Base-by-base conservation (phyloP, 2,329 filamentous ascomycete genomes). In the Colletotrichum sp. region DNA sequence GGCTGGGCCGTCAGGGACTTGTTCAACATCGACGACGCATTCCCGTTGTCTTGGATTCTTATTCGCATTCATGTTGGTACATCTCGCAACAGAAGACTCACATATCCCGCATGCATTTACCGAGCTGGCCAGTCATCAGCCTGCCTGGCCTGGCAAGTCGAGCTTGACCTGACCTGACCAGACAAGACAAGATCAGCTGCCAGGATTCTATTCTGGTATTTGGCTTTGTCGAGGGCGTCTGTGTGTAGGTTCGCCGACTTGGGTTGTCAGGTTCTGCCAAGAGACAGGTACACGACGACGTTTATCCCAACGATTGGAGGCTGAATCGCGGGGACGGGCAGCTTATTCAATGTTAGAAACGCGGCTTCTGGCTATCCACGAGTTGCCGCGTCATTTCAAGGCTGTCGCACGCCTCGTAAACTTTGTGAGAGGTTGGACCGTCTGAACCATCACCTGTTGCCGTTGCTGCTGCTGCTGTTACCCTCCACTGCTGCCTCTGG, bases 361-460 rank as follows among this genome's bases (percentile, higher is more conserved):
- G 62, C 33, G 43, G 33, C 18, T 72, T 29, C 31, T 38, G 33
- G 8, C n/a, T 24, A 12, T 63, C 57, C 70, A 34, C n/a, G 33
- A 13, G 18, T 21, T 43, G 70, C 70, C 65, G 70, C 70, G 70
- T 69, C 64, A 72, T 55, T 55, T 24, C 65, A 57, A 38, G 58
- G 57, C 65, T 63, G 57, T 63, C 57, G 57, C 33, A 12, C 51
- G 24, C 21, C 21, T 18, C 27, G 27, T 43, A 38, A 13, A 27
- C 9, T 58, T 43, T 24, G n/a, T n/a, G 36, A 58, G 43, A 72
- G 65, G 70, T 27, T 33, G 29, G 43, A 15, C 36, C 47, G 58
- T 69, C 70, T 63, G 70, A 69, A 57, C 47, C n/a, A 13, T 21
- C 65, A 12, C 33, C 24, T 34, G 34, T 15, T 62, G 43, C 43